phyloP scores from a whole-genome alignment of 108 stramenopile species.

The Nitzschia sp. region DNA sequence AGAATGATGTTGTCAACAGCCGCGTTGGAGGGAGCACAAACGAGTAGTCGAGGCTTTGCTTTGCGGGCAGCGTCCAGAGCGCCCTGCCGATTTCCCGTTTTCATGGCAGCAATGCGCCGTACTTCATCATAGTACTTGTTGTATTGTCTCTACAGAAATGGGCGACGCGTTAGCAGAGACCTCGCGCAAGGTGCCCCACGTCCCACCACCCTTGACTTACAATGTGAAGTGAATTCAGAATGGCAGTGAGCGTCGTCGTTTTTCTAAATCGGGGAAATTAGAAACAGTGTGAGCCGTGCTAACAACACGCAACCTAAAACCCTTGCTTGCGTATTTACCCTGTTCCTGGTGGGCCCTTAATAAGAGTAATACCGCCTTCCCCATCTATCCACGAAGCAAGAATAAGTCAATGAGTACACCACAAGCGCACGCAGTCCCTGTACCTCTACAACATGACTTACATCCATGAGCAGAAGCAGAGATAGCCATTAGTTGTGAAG shows the following conservation, averaged over 20 bases:
- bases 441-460: neutral
- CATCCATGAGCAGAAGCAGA: conserved; percentile 69
- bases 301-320: too few relatives aligned
- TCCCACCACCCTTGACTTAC: too few relatives aligned
- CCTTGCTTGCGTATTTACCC: too few relatives aligned
- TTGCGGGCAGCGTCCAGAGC: conserved; percentile 64
- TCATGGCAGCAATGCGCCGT: conserved; percentile 55
- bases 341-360: conserved; percentile 70
- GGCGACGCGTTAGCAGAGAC: too few relatives aligned
- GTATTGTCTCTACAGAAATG: conserved; percentile 59
- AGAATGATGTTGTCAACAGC: conserved; percentile 97
- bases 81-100: conserved; percentile 41
- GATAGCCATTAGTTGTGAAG: conserved; percentile 80
- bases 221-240: conserved; percentile 93
- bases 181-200: too few relatives aligned
- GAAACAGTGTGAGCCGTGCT: too few relatives aligned
- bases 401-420: too few relatives aligned
- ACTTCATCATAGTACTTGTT: conserved; percentile 86
- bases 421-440: too few relatives aligned
- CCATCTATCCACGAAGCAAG: too few relatives aligned
- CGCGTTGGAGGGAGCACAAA: conserved; percentile 96
- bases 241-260: conserved; percentile 94
- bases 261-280: conserved; percentile 44
- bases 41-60: conserved; percentile 81
- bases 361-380: conserved; percentile 84